A percentile compares a stretch with the other conserved stretches of the same genome.
Conservation (phyloP, 805 yeast species). For the Ogataea thermomethanolica region DNA sequence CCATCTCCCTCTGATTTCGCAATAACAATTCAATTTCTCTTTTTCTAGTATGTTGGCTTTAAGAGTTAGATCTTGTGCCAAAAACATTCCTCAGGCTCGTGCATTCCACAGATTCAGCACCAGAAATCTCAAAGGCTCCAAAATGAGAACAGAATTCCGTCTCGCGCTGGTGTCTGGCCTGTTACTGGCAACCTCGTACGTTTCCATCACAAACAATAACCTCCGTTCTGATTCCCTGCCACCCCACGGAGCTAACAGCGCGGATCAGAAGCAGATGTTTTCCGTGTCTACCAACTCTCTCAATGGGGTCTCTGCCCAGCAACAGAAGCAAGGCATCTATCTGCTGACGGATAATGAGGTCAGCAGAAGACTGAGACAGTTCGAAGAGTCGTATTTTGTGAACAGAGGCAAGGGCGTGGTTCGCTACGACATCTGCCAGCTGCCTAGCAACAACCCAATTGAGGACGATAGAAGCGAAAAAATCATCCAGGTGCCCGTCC, state of each 20-base stretch:
- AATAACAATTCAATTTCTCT: constrained; percentile 5
- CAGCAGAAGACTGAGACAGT: constrained; percentile 59
- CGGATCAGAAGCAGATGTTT: constrained; percentile 25
- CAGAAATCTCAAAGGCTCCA: constrained; percentile 7
- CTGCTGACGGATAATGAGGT: constrained; percentile 69
- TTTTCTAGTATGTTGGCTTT: constrained; percentile 16
- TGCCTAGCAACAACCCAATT: constrained; percentile 88
- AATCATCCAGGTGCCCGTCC: constrained; percentile 69
- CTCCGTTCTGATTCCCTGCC: constrained; percentile 30
- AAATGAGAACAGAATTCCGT: constrained; percentile 30
- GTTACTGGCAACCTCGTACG: constrained; percentile 32
- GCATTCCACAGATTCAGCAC: constrained; percentile 3
- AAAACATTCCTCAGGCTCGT: constrained; percentile 5
- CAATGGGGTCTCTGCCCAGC: constrained; percentile 37
- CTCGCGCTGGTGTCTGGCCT: constrained; percentile 33
- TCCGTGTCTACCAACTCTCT: constrained; percentile 43
- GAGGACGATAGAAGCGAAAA: constrained; percentile 92
- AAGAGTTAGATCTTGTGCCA: constrained; percentile 16
- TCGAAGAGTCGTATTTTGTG: constrained; percentile 76
- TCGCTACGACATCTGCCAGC: constrained; percentile 84
- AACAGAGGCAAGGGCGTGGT: constrained; percentile 84
- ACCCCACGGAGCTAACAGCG: constrained; percentile 12
- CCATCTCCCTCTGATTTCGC: constrained; percentile 14
- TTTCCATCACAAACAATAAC: constrained; percentile 28
- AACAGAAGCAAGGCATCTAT: constrained; percentile 51